Percentiles rank a stretch among this genome's conserved stretches.
Evolutionary conservation across 106 monocot genomes (phyloP).

Genomic region (Phalaenopsis equestris): DNA sequence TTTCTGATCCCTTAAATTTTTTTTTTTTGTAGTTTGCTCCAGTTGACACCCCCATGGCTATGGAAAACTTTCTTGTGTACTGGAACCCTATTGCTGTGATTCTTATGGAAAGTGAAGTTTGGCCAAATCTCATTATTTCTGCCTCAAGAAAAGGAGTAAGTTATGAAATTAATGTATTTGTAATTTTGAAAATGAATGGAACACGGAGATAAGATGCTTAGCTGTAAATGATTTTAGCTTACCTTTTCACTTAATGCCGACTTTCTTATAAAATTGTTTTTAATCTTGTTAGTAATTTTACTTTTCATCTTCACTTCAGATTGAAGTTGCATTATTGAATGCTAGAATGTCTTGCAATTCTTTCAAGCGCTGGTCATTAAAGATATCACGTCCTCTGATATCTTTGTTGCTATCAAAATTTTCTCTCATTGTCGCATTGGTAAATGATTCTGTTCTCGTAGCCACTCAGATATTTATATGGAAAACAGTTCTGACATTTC

Average conservation of each 20-base stretch:
- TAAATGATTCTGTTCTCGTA: constrained; percentile 17
- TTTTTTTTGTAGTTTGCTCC: constrained; percentile 65
- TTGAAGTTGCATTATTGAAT: constrained; percentile 72
- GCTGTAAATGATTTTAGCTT: not conserved
- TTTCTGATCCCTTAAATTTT: not conserved
- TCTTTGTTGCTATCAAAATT: constrained; percentile 87
- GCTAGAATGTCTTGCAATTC: constrained; percentile 85
- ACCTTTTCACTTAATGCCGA: not conserved
- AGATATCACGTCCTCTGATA: constrained; percentile 52
- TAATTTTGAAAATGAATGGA: not conserved
- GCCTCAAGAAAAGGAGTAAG: constrained; percentile 71
- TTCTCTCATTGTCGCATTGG: constrained; percentile 71
- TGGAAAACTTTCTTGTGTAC: constrained; percentile 56
- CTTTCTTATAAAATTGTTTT: not conserved
- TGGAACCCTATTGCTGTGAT: constrained; percentile 73
- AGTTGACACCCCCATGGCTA: constrained; percentile 61
- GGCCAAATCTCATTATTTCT: constrained; percentile 94
- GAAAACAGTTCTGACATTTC: not conserved
- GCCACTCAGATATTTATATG: not conserved
- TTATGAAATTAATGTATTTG: not conserved
- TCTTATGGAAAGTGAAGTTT: constrained; percentile 95
- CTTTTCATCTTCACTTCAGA: constrained; percentile 30
- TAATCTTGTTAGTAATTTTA: not conserved
- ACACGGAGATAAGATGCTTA: not conserved
- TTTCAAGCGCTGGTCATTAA: constrained; percentile 68